Evolutionary conservation across 768 basidiomycete species (phyloP).

Genomic region (Phlebiopsis flavidoalba): DNA sequence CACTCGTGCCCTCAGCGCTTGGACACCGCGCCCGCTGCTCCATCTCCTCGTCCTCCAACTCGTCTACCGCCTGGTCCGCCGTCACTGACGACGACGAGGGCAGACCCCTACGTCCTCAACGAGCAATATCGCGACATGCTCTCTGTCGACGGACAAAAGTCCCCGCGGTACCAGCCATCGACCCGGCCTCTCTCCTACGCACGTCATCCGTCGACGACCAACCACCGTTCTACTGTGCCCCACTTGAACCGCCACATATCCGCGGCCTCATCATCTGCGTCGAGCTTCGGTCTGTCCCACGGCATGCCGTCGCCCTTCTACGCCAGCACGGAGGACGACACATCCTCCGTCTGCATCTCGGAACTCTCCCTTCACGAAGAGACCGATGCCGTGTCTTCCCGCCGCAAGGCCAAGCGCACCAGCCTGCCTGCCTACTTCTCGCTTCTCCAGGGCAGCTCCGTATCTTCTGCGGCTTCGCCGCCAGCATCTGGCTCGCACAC

Average conservation of each 20-base stretch:
- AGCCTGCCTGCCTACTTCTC: conserved; percentile 76
- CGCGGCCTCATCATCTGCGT: conserved; percentile 28
- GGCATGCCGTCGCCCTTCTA: conserved; percentile 24
- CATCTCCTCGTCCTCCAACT: conserved; percentile 57
- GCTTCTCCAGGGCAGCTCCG: conserved; percentile 45
- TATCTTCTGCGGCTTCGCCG: conserved; percentile 10
- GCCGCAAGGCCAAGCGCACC: conserved; percentile 53
- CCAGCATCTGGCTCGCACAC: neutral
- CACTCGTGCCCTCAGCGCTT: conserved; percentile 55
- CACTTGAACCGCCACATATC: conserved; percentile 48
- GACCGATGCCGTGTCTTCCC: conserved; percentile 33
- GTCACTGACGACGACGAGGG: conserved; percentile 63
- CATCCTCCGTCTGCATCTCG: conserved; percentile 28
- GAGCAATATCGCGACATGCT: conserved; percentile 33
- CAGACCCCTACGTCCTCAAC: conserved; percentile 29
- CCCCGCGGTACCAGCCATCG: conserved; percentile 30
- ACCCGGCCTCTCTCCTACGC: conserved; percentile 51
- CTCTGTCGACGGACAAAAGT: conserved; percentile 31
- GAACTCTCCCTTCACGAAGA: conserved; percentile 15
- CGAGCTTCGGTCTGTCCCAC: conserved; percentile 19
- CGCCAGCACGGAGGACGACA: conserved; percentile 21
- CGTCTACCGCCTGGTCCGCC: conserved; percentile 63
- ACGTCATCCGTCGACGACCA: conserved; percentile 66
- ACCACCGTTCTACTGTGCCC: conserved; percentile 59
- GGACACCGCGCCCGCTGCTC: conserved; percentile 51